A percentile compares a stretch with the other conserved stretches of the same genome.
Evolutionary conservation across 495 filamentous ascomycete genomes (phyloP).

Genomic region (Sabuloglossum arenarium): DNA sequence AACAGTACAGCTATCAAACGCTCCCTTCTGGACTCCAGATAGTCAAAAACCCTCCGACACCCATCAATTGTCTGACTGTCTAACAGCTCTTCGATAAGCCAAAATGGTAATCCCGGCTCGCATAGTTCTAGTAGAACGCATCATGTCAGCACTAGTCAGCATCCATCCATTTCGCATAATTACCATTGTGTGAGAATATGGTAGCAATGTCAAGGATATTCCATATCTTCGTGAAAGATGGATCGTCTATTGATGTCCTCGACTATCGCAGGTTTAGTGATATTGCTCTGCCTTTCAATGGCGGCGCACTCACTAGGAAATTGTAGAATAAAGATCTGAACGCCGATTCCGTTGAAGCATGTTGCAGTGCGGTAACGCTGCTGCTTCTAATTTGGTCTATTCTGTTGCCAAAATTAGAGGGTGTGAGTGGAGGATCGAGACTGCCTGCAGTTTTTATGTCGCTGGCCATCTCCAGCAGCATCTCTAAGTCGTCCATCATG

Average conservation of each 20-base stretch:
- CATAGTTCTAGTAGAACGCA: conserved; percentile 39
- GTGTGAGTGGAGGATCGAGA: conserved; percentile 61
- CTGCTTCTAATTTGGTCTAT: conserved; percentile 12
- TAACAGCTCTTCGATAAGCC: conserved; percentile 82
- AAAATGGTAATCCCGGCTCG: conserved; percentile 65
- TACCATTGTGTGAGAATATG: conserved; percentile 62
- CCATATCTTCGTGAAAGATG: conserved; percentile 64
- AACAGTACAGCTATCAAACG: conserved; percentile 44
- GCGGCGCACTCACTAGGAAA: conserved; percentile 13
- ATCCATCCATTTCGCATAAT: conserved; percentile 5
- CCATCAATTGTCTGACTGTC: conserved; percentile 88
- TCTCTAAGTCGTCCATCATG: conserved; percentile 32
- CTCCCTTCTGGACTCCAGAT: conserved; percentile 78
- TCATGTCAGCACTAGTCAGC: conserved; percentile 5
- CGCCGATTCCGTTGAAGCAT: conserved; percentile 5
- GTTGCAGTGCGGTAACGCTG: neutral
- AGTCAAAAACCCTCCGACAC: conserved; percentile 80
- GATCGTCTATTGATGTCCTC: conserved; percentile 46
- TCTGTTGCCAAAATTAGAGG: conserved; percentile 32
- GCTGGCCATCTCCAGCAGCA: conserved; percentile 42
- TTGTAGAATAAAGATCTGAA: neutral
- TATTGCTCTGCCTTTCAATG: conserved; percentile 1
- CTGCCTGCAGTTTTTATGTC: conserved; percentile 38
- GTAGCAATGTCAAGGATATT: conserved; percentile 81
- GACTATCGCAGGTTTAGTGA: conserved; percentile 25